Evolutionary conservation across 352 stramenopile genomes (phyloP).

Genomic region (Phytophthora nicotianae): DNA sequence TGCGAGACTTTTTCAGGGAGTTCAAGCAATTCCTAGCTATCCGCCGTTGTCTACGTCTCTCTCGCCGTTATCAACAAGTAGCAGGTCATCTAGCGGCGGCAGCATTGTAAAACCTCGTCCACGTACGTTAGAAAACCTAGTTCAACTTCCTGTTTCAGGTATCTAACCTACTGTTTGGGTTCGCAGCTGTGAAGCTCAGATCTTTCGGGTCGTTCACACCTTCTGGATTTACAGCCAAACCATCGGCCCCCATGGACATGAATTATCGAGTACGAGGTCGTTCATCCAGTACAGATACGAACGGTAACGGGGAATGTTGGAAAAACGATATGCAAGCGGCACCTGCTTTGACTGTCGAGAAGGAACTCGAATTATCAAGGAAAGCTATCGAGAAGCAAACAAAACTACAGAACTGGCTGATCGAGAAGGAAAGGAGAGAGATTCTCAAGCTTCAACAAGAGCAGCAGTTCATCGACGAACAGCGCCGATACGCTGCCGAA

Average conservation of each 20-base stretch:
- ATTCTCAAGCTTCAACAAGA: slow-evolving; percentile 83
- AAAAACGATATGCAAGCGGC: slow-evolving; percentile 49
- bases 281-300: slow-evolving; percentile 34
- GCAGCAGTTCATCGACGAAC: slow-evolving; percentile 78
- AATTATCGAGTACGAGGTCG: slow-evolving; percentile 71
- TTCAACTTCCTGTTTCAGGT: background rate
- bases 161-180: slow-evolving; percentile 11
- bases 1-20: slow-evolving; percentile 52
- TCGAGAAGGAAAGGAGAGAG: slow-evolving; percentile 89
- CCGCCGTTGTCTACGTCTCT: slow-evolving; percentile 13
- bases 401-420: slow-evolving; percentile 89
- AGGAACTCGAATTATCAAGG: slow-evolving; percentile 65
- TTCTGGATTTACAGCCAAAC: slow-evolving; percentile 13
- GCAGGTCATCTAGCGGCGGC: slow-evolving; percentile 3
- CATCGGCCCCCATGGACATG: slow-evolving; percentile 44
- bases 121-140: slow-evolving; percentile 29
- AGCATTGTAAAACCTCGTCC: slow-evolving; percentile 28
- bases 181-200: slow-evolving; percentile 24
- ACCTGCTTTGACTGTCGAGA: slow-evolving; percentile 51
- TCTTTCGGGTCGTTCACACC: slow-evolving; percentile 39
- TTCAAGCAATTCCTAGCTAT: slow-evolving; percentile 17
- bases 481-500: slow-evolving; percentile 56
- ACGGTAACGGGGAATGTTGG: slow-evolving; percentile 39
- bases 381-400: slow-evolving; percentile 91
- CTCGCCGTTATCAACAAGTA: slow-evolving; percentile 19